Evolutionary conservation across 768 basidiomycete genomes (phyloP), one percentile per base, ranked within the genome.

Genomic region (Termitomyces heimii): DNA sequence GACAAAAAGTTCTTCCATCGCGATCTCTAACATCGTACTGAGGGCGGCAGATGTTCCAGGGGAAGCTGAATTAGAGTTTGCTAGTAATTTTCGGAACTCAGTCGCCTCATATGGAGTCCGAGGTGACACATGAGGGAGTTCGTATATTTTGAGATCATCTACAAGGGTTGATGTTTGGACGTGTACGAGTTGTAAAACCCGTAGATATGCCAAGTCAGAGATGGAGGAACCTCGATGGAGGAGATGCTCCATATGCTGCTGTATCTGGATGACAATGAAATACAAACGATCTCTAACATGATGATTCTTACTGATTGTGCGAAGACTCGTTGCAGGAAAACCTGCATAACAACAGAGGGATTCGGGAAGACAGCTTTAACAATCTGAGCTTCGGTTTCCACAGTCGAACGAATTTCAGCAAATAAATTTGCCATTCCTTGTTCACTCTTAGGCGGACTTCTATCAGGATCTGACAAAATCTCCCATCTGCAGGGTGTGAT

Each of bases 311-410:
- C 94, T 47, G 94, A 92, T 77, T 98, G 97, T 2, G 95, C 96
- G 72, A 99, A 99, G 1, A 99, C 93, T 34, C 97, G 81, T 66
- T 98, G 97, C 42, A 99, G 70, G 71, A 99, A 98, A 16, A 98
- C 95, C 69, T 97, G 94, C 93, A 98, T 95, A 4, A 99, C 97
- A 16, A 92, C 83, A 18, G 89, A 84, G 9, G 97, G 96, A 64
- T 96, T 94, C 0, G 97, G 97, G 70, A 99, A 99, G 13, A 99
- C 97, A 3, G 94, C 96, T 69, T 97, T 95, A 29, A 99, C 95
- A 53, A 99, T 99, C 67, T 98, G 94, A 0, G 92, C 89, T 71
- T 99, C 97, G 55, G 96, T 94, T 34, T 88, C 91, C 24, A 98
- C 94, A 0, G 96, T 98, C 4, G 79, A 77, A 42, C 93, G 80